Evolutionary conservation across 352 stramenopile genomes (phyloP), one percentile per base, ranked within the genome.

Genomic region (Globisporangium megalacanthum): DNA sequence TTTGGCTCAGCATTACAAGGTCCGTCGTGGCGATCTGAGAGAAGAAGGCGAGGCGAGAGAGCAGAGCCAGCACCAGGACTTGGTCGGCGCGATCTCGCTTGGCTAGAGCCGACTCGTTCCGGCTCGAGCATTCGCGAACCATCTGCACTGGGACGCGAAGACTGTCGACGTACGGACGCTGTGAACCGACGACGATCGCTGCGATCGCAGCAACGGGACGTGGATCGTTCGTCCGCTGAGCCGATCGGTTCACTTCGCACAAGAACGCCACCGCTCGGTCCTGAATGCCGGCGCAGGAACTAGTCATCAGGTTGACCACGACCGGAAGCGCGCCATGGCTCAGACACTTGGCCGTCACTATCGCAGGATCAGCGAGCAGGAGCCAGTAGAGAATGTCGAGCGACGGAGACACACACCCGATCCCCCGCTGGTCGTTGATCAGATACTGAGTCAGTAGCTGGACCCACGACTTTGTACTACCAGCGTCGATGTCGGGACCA

Each of bases 371-470:
- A 10, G 49, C 49, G 11, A 31, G 9, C 3, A 46, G 3, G 15
- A 54, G 42, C 49, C 49, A 54, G 33, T 31, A 29, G 7, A 54
- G n/a, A 7, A 54, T 46, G 4, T 54, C 49, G n/a, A 54, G 19
- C 20, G 42, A 29, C 13, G 49, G 13, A 45, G 8, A 8, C n/a
- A 10, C 31, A 42, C 41, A n/a, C 22, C 14, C 19, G 19, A 13
- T 45, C 19, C 25, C 9, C 7, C 33, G 11, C 4, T 46, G 33
- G 5, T 22, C 5, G 33, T 20, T 25, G 35, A 54, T 29, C n/a
- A 54, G 6, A 17, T 45, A 33, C 36, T 35, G 49, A 11, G 11
- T 14, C 15, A 54, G 33, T 15, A 44, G 13, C 17, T 54, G 10
- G 10, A 13, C 35, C 35, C 35, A 39, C 35, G 35, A 39, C 35